These are phyloP conservation scores for Colletotrichum brevisporum DNA, from an alignment of 2,329 filamentous ascomycete genomes.

Conservation along the genomic window DNA sequence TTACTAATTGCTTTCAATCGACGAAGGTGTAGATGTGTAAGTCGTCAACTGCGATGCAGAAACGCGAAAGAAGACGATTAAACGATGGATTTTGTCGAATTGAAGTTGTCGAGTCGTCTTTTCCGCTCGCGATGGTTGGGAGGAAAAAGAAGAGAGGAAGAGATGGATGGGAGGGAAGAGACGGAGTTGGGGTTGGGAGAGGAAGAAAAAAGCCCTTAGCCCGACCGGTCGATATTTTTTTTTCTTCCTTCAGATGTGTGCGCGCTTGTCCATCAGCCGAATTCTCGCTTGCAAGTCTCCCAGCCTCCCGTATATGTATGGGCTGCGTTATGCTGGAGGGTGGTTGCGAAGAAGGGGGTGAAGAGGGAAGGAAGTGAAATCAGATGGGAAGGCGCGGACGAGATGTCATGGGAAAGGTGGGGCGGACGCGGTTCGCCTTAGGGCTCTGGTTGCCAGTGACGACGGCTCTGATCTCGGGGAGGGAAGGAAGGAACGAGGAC, in stretches of 20 bases:
- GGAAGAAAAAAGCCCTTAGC: background rate
- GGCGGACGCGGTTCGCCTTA: slow-evolving; percentile 5
- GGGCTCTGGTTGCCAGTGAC: background rate
- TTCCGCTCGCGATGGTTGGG: background rate
- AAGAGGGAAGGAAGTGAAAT: slow-evolving; percentile 13
- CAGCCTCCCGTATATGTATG: background rate
- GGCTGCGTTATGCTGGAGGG: slow-evolving; percentile 27
- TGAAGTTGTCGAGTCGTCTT: background rate
- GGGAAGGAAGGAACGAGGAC: background rate
- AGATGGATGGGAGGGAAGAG: background rate
- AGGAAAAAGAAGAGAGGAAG: background rate
- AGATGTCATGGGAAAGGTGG: slow-evolving; percentile 17
- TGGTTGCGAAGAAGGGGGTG: slow-evolving; percentile 16
- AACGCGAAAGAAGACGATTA: background rate
- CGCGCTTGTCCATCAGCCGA: background rate
- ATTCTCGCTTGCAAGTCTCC: background rate
- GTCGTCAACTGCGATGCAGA: background rate
- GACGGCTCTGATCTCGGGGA: background rate
- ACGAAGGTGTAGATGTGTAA: background rate
- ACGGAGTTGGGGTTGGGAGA: background rate
- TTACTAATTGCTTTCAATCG: background rate
- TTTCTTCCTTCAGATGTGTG: background rate
- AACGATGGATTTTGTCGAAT: background rate
- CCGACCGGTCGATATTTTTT: background rate
- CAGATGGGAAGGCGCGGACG: slow-evolving; percentile 23